phyloP scores from a whole-genome alignment of 2,329 filamentous ascomycete species.

The Hymenoscyphus infarciens region DNA sequence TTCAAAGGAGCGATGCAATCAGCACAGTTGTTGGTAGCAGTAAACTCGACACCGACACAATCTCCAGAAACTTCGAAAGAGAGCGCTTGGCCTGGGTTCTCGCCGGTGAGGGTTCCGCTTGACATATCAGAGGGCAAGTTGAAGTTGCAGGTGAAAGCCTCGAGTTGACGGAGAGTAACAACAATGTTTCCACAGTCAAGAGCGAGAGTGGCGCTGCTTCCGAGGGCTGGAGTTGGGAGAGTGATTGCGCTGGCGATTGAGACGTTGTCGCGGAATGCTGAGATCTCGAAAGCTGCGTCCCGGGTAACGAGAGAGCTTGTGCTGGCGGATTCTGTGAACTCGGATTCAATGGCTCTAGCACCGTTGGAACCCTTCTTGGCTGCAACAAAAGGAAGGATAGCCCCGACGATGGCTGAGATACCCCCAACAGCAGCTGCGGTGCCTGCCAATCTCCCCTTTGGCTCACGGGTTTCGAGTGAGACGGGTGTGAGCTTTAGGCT shows the following conservation, averaged over 20 bases:
- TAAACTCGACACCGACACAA: background rate
- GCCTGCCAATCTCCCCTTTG: background rate
- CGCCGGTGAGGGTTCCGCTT: background rate
- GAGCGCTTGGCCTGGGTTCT: background rate
- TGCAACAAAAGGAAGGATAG: background rate
- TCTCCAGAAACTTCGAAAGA: background rate
- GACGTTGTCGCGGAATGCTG: background rate
- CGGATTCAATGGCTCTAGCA: background rate
- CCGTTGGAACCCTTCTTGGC: background rate
- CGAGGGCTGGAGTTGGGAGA: background rate
- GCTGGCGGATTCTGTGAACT: background rate
- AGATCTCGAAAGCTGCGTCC: background rate
- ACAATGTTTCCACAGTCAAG: background rate
- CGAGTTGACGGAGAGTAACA: background rate
- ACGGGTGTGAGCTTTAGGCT: background rate
- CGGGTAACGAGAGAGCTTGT: background rate
- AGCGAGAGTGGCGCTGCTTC: background rate
- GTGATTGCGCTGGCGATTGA: background rate
- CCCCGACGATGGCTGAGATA: background rate
- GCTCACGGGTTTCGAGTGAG: background rate
- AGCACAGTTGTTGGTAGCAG: background rate
- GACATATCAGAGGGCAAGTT: background rate
- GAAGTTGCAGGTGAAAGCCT: constrained; percentile 1
- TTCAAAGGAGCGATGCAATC: background rate
- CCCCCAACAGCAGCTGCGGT: background rate